Conservation (phyloP, 78 protist species). For the Dictyostelium intermedium region DNA sequence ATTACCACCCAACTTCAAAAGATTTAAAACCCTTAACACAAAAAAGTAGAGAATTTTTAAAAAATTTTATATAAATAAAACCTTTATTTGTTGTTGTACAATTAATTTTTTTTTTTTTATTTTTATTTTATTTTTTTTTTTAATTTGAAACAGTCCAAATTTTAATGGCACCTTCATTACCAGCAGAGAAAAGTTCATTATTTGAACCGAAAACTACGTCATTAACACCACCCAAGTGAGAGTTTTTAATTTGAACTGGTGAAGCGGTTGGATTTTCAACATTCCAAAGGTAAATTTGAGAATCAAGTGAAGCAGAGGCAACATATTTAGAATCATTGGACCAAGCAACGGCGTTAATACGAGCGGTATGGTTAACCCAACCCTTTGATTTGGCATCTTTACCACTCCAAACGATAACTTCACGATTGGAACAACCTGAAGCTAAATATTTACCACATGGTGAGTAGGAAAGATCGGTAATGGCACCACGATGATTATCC, state of each 20-base stretch:
- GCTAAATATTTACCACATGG: conserved; percentile 89
- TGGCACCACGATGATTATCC: conserved; percentile 80
- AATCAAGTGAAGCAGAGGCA: conserved; percentile 87
- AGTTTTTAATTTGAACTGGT: conserved; percentile 79
- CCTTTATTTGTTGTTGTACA: background rate
- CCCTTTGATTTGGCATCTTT: conserved; percentile 16
- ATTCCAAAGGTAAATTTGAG: conserved; percentile 85
- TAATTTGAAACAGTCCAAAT: background rate
- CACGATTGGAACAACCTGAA: conserved; percentile 81
- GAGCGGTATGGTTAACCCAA: conserved; percentile 90
- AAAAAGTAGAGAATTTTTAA: background rate
- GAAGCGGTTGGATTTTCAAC: conserved; percentile 28
- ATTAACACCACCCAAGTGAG: conserved; percentile 82
- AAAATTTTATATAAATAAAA: background rate
- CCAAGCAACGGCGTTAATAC: conserved; percentile 88
- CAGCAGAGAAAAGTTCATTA: conserved; percentile 60
- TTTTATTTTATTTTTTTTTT: background rate
- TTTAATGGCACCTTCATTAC: conserved; percentile 52
- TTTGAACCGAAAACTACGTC: conserved; percentile 34
- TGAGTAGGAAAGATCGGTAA: conserved; percentile 81
- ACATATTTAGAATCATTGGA: conserved; percentile 72
- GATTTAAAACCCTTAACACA: background rate
- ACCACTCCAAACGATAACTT: conserved; percentile 81
- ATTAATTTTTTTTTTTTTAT: background rate
- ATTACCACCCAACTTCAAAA: background rate